Conservation (phyloP, 176 grass and related monocot species). For the Elymus sibiricus region DNA sequence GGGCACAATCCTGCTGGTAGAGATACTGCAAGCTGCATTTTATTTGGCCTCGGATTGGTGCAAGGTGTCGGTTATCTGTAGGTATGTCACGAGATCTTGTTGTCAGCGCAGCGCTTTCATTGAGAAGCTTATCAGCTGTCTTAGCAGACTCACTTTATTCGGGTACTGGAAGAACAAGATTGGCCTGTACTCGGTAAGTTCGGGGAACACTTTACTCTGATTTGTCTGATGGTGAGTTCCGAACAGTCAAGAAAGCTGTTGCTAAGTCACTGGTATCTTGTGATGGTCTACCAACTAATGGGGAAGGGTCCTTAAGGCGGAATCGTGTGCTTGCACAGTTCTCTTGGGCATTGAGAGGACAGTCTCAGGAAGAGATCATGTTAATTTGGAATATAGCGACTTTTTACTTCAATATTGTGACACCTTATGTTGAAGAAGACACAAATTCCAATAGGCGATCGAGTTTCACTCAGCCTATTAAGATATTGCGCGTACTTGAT, state of each 20-base stretch:
- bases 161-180: neutral
- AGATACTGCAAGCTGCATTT: too few species aligned
- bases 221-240: too few species aligned
- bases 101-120: neutral
- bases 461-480: neutral
- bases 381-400: constrained; percentile 11
- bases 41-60: too few species aligned
- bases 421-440: neutral
- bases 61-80: neutral
- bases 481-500: constrained; percentile 6
- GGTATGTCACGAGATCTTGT: neutral
- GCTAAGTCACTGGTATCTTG: neutral
- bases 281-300: neutral
- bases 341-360: neutral
- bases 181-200: neutral
- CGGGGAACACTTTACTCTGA: neutral
- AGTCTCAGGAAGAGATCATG: neutral
- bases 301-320: neutral
- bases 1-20: too few species aligned
- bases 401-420: neutral
- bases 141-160: neutral
- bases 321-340: neutral
- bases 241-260: neutral
- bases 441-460: too few species aligned
- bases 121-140: neutral